phyloP scores from a whole-genome alignment of 1,139 yeast species.

The Candida anutae region DNA sequence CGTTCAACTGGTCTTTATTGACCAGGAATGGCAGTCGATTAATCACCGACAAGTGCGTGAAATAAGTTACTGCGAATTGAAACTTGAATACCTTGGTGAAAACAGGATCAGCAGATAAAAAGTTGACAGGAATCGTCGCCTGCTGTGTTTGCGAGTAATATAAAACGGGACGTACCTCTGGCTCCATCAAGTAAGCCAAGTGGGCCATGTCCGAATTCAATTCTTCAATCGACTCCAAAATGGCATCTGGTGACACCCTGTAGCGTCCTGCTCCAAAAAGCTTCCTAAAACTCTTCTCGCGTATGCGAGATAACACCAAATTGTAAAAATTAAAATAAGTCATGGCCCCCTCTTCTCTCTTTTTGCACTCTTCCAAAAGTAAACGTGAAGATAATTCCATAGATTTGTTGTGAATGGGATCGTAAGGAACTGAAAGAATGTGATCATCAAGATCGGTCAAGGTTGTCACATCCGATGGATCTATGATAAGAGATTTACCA shows the following conservation, averaged over 20 bases:
- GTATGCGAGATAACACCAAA: conserved; percentile 14
- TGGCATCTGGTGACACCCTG: conserved; percentile 4
- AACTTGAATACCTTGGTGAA: conserved; percentile 2
- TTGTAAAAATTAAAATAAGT: conserved; percentile 10
- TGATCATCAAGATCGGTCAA: conserved; percentile 6
- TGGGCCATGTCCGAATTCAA: conserved; percentile 12
- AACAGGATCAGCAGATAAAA: not conserved
- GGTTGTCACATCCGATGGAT: conserved; percentile 12
- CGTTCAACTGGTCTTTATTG: conserved; percentile 1
- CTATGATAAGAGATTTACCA: conserved; percentile 13
- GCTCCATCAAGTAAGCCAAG: conserved; percentile 12
- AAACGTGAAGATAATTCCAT: not conserved
- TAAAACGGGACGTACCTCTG: conserved; percentile 11
- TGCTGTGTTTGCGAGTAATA: too few species aligned
- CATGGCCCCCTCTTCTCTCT: not conserved
- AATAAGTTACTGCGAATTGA: conserved; percentile 6
- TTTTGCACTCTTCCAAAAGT: not conserved
- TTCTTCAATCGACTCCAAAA: conserved; percentile 4
- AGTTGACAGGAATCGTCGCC: too few species aligned
- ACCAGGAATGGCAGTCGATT: conserved; percentile 8
- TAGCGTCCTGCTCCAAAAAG: conserved; percentile 10
- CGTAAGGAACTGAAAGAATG: conserved; percentile 5
- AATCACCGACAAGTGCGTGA: conserved; percentile 7
- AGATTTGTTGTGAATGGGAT: conserved; percentile 3
- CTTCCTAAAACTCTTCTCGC: conserved; percentile 11